Percentiles rank a stretch among this genome's conserved stretches.
phyloP scores from a whole-genome alignment of 1,284 basidiomycete species.

The Boletellus dicymbophilus region DNA sequence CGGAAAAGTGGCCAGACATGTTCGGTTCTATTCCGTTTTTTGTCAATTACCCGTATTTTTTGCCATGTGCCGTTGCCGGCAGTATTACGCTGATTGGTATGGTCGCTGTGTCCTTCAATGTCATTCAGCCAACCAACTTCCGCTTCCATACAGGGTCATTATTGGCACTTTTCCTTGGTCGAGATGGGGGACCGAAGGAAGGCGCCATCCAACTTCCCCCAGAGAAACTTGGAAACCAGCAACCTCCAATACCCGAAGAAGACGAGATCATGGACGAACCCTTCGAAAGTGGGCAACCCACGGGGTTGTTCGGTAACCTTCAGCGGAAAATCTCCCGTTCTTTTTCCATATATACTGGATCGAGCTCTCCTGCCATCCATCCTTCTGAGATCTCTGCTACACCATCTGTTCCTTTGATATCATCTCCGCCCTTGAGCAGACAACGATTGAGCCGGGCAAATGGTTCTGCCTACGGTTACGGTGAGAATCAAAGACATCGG shows the following conservation, averaged over 20 bases:
- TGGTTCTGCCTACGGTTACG: constrained; percentile 82
- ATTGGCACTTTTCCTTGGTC: constrained; percentile 86
- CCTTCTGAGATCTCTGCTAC: constrained; percentile 44
- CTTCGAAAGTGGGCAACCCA: constrained; percentile 43
- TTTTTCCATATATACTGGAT: constrained; percentile 56
- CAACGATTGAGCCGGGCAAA: constrained; percentile 57
- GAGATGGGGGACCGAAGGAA: constrained; percentile 86
- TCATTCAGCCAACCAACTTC: constrained; percentile 4
- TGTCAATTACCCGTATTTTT: constrained; percentile 84
- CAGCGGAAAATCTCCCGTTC: constrained; percentile 49
- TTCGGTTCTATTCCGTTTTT: constrained; percentile 74
- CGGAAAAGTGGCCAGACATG: constrained; percentile 78
- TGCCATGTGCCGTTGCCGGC: constrained; percentile 85
- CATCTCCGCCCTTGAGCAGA: constrained; percentile 42
- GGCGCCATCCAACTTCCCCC: constrained; percentile 79
- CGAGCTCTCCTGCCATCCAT: constrained; percentile 32
- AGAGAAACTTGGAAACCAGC: constrained; percentile 59
- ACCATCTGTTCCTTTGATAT: constrained; percentile 47
- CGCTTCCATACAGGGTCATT: constrained; percentile 70
- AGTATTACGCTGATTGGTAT: constrained; percentile 71
- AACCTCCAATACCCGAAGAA: constrained; percentile 62
- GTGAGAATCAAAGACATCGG: constrained; percentile 53
- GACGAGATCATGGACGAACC: constrained; percentile 47
- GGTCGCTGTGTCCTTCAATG: constrained; percentile 15
- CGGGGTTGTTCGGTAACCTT: constrained; percentile 40